These are phyloP conservation scores for Trametes cinnabarina DNA, from an alignment of 768 basidiomycete genomes.

Conservation along the genomic window DNA sequence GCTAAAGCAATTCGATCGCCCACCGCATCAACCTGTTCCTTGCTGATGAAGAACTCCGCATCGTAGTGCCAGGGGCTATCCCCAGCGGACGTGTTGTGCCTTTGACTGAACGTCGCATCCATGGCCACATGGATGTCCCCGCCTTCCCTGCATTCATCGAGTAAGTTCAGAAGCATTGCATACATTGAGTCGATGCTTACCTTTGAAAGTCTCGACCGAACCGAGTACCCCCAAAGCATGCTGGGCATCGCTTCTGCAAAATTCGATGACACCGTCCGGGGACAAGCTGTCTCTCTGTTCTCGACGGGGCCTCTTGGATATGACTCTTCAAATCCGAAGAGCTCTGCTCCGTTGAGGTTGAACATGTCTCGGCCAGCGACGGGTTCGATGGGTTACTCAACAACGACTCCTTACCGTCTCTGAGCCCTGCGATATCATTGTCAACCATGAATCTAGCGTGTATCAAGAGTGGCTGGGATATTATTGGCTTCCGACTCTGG, in stretches of 20 bases:
- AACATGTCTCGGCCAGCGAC: no score
- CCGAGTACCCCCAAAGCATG: constrained; percentile 32
- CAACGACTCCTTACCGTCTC: no score
- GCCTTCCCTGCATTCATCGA: constrained; percentile 26
- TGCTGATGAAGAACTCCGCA: constrained; percentile 34
- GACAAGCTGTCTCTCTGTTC: not conserved
- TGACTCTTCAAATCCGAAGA: no score
- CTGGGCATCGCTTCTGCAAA: constrained; percentile 33
- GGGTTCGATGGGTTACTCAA: no score
- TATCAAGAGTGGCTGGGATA: no score
- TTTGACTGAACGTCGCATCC: constrained; percentile 42
- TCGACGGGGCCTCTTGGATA: not conserved
- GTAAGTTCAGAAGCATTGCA: not conserved
- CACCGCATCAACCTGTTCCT: constrained; percentile 33
- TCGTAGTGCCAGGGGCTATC: constrained; percentile 35
- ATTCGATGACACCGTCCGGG: constrained; percentile 19
- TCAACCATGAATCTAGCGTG: no score
- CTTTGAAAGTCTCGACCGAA: constrained; percentile 23
- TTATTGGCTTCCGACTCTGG: no score
- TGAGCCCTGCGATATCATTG: no score
- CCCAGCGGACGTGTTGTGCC: constrained; percentile 31
- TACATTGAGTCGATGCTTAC: constrained; percentile 4
- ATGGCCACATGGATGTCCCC: constrained; percentile 37
- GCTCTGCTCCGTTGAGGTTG: no score
- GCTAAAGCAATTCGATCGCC: constrained; percentile 28